Base-by-base conservation (phyloP, 768 basidiomycete species). In the Ramaria sp. region DNA sequence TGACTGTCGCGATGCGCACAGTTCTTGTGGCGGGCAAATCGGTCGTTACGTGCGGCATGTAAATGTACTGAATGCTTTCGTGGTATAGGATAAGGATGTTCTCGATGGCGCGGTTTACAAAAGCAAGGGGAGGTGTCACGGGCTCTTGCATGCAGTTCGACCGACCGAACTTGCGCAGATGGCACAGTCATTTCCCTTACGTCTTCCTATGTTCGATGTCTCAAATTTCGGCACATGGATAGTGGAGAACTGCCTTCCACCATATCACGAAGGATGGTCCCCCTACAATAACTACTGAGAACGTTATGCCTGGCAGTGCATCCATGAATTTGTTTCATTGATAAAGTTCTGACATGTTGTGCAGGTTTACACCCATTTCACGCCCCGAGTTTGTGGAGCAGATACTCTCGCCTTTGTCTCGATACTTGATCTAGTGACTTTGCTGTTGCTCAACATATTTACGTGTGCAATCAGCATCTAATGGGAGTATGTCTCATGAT, bases 221-320 rank as follows among this genome's bases (percentile, higher is more conserved):
- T 13, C 54, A 4, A 22, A 56, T 31, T 27, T 56, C 17, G 20
- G 45, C 30, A 24, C 47, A 10, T 56, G 54, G 54, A 56, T 56
- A 31, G 45, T 46, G 2, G 54, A 56, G 19, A 56, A 56, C 34
- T 48, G 45, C 43, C 45, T 56, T 4, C 54, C 54, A 17, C 20
- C 54, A 49, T 49, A 30, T 34, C 24, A 20, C 9, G 54, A 56
- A 39, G 54, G 45, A 6, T 56, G 54, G 54, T 37, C 54, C 10
- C 45, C 33, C 43, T 56, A 48, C 19, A 45, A 56, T 7, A 56
- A 46, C 24, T 56, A 48, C 34, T 56, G 45, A 31, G 54, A 56
- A 33, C 54, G 48, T 49, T 56, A 56, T 38, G 54, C 54, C 4
- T 56, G 45, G 45, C 54, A 56, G 54, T 56, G 43, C n/a, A 45